Base-by-base conservation (phyloP, 305 asterid genomes). In the Fraxinus angustifolia region DNA sequence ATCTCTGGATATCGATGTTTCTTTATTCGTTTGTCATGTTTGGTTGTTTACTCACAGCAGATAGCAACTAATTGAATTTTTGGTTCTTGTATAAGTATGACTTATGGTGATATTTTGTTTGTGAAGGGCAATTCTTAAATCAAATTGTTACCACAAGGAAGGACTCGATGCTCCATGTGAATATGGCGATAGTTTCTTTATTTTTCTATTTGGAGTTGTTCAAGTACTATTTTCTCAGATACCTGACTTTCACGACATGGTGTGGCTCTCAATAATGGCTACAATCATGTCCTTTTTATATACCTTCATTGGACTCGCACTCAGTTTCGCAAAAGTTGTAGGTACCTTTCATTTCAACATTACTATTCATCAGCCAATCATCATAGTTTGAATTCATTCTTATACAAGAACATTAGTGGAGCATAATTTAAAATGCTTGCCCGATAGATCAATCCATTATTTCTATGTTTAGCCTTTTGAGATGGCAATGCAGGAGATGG, bases 151-250 rank as follows among this genome's bases (percentile, higher is more conserved):
- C 83, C 92, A 90, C 85, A 71, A 82, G 71, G 82, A 87, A 76
- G 92, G 91, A 38, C 90, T 85, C 2, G 81, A 90, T 75, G 90
- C 90, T 35, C 87, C 92, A 8, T 90, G 92, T 83, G 86, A 86
- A 60, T 90, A 80, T 8, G 90, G 84, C 21, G 86, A 88, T 75
- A 81, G 83, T 77, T 82, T 72, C 76, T 90, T 80, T 82, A 90
- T 88, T 70, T 67, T 90, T 71, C 75, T 88, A 73, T 90, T 90
- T 65, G 91, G 92, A 81, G 86, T 77, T 10, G 83, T 88, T 80
- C 90, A 89, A 84, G 28, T 86, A 23, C 80, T 86, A 23, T 85
- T 89, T 73, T 89, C 92, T 77, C 92, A 90, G 87, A 90, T 90
- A 85, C 92, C 92, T 1, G 75, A 90, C 70, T 90, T 90, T 80